A percentile compares a stretch with the other conserved stretches of the same genome.
phyloP scores from a whole-genome alignment of 257 asterid species.

The Verbascum thapsus region DNA sequence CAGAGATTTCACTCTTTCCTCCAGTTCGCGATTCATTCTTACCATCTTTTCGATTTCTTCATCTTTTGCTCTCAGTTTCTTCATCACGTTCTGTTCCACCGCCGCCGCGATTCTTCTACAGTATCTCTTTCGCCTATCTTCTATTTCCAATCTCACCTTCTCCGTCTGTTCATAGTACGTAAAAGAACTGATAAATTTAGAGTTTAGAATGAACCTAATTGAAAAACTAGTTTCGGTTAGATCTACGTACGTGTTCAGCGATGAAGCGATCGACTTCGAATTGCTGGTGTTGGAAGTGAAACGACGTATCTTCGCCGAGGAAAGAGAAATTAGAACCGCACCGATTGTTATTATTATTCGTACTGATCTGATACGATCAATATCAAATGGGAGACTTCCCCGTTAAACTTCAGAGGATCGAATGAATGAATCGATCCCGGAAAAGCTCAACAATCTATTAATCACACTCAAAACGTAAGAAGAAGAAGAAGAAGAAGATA shows the following conservation, averaged over 20 bases:
- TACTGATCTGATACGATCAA: no score
- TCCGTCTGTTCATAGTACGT: slow-evolving; percentile 45
- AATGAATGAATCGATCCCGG: no score
- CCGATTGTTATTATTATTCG: slow-evolving; percentile 32
- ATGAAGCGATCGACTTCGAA: slow-evolving; percentile 59
- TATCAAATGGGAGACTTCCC: no score
- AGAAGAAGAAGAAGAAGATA: no score
- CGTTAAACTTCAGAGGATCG: no score
- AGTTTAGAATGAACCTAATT: no score
- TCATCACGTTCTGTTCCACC: slow-evolving; percentile 39
- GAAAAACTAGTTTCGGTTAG: no score
- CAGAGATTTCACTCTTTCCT: slow-evolving; percentile 49
- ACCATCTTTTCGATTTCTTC: slow-evolving; percentile 45
- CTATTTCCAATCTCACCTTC: slow-evolving; percentile 45
- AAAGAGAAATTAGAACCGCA: slow-evolving; percentile 50
- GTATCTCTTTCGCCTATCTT: slow-evolving; percentile 43
- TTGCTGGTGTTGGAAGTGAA: slow-evolving; percentile 63
- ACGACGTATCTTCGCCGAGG: slow-evolving; percentile 65
- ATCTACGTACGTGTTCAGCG: slow-evolving; percentile 55
- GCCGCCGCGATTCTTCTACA: slow-evolving; percentile 43
- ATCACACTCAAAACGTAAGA: no score
- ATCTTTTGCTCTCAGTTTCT: slow-evolving; percentile 47
- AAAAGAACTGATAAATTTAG: no score
- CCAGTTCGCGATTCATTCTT: slow-evolving; percentile 49
- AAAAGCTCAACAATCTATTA: no score